phyloP scores from a whole-genome alignment of 169 alveolate species.

The Plasmodium falciparum region DNA sequence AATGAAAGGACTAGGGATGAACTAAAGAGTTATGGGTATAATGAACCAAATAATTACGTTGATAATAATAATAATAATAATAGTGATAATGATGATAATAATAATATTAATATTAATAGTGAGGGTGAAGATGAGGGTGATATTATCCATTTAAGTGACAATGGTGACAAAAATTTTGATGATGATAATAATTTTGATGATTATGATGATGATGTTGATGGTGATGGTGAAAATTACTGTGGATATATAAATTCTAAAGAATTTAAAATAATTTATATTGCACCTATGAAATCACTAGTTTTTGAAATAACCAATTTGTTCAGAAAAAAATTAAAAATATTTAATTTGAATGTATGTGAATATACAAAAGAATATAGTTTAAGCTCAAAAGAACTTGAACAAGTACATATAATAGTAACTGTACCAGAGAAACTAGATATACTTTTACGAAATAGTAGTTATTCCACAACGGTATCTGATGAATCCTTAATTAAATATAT shows the following conservation, averaged over 20 bases:
- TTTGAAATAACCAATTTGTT: slow-evolving; percentile 88
- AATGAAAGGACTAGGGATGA: not conserved
- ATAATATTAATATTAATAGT: not conserved
- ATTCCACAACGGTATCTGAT: slow-evolving; percentile 87
- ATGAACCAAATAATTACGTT: not conserved
- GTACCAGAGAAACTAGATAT: slow-evolving; percentile 99
- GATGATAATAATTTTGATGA: not conserved
- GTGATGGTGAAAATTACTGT: not conserved
- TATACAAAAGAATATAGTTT: slow-evolving; percentile 83
- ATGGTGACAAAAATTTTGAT: not conserved
- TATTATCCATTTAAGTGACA: not conserved
- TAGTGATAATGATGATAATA: not conserved
- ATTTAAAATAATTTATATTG: slow-evolving; percentile 98
- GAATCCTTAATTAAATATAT: slow-evolving; percentile 92
- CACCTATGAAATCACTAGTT: slow-evolving; percentile 99
- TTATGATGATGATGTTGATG: not conserved
- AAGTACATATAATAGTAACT: slow-evolving; percentile 97
- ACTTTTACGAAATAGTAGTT: slow-evolving; percentile 97
- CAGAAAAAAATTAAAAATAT: slow-evolving; percentile 35
- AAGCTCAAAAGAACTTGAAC: slow-evolving; percentile 95
- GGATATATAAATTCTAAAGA: slow-evolving; percentile 82
- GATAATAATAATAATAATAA: not conserved
- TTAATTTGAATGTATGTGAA: slow-evolving; percentile 57
- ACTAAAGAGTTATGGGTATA: not conserved
- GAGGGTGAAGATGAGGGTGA: no score